phyloP scores from a whole-genome alignment of 202 grass and related monocot genomes.

The Zizania palustris region DNA sequence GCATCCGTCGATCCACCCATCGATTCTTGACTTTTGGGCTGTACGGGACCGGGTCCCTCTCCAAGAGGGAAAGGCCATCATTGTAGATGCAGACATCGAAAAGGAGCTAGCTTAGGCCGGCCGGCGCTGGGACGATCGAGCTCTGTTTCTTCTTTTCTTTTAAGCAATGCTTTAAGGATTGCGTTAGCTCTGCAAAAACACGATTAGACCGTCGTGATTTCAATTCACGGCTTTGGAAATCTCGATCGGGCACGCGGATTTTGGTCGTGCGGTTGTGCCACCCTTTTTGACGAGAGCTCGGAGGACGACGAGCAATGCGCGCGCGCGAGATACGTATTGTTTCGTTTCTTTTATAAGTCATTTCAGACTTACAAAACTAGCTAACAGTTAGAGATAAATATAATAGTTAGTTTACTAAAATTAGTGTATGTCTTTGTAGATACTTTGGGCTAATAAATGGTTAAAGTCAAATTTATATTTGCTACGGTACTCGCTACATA shows the following conservation, averaged over 20 bases:
- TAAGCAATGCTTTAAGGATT: not conserved
- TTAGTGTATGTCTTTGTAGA: too few relatives aligned
- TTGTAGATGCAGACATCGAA: constrained; percentile 20
- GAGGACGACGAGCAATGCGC: not conserved
- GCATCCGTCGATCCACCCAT: not conserved
- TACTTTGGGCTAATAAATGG: too few relatives aligned
- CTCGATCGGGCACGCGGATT: not conserved
- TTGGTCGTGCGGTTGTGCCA: not conserved
- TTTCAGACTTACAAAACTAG: too few relatives aligned
- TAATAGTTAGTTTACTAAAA: too few relatives aligned
- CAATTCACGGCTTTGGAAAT: not conserved
- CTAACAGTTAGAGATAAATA: too few relatives aligned
- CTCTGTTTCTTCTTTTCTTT: not conserved
- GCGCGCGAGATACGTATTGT: too few relatives aligned
- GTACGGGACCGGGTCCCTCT: constrained; percentile 13
- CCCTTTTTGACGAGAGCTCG: not conserved
- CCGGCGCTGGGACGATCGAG: too few relatives aligned
- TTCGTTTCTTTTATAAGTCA: too few relatives aligned
- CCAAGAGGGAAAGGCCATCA: constrained; percentile 19
- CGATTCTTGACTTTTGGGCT: not conserved
- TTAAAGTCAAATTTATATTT: too few relatives aligned
- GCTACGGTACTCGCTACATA: too few relatives aligned
- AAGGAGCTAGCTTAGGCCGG: too few relatives aligned
- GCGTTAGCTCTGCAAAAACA: not conserved
- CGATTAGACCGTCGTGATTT: not conserved